phyloP scores from a whole-genome alignment of 2,329 filamentous ascomycete species.

The Aspergillus ibericus region DNA sequence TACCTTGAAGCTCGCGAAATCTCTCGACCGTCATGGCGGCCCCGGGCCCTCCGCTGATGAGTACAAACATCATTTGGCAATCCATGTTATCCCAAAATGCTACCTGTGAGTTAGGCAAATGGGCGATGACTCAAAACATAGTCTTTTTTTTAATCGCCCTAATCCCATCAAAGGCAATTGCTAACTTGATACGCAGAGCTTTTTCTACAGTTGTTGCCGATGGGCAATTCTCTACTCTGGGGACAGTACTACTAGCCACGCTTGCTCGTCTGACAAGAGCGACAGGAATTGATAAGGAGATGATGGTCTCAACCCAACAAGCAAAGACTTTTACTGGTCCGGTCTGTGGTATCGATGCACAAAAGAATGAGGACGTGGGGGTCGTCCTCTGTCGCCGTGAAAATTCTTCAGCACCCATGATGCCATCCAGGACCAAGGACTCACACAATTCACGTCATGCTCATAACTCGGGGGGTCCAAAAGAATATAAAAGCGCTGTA shows the following conservation, averaged over 20 bases:
- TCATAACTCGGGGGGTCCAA: background rate
- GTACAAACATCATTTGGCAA: constrained; percentile 34
- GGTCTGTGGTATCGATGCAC: background rate
- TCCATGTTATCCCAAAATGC: constrained; percentile 41
- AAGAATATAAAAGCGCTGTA: constrained; percentile 1
- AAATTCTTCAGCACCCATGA: background rate
- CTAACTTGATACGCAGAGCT: constrained; percentile 26
- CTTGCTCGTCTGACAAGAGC: constrained; percentile 60
- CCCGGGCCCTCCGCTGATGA: constrained; percentile 15
- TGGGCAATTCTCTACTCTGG: constrained; percentile 70
- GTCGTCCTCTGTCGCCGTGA: constrained; percentile 24
- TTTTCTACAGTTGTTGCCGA: constrained; percentile 72
- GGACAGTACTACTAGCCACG: constrained; percentile 65
- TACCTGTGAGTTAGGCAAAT: constrained; percentile 38
- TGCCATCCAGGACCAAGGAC: background rate
- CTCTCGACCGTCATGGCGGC: constrained; percentile 36
- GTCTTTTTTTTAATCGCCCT: background rate
- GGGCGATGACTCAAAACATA: background rate
- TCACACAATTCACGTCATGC: background rate
- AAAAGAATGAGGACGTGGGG: constrained; percentile 25
- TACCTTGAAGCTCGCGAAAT: constrained; percentile 55
- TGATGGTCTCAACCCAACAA: constrained; percentile 13
- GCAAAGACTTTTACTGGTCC: background rate
- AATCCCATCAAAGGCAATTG: background rate
- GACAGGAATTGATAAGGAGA: constrained; percentile 35